A percentile compares a stretch with the other conserved stretches of the same genome.
Evolutionary conservation across 2,329 filamentous ascomycete genomes (phyloP).

Genomic region (Neopestalotiopsis sp.): DNA sequence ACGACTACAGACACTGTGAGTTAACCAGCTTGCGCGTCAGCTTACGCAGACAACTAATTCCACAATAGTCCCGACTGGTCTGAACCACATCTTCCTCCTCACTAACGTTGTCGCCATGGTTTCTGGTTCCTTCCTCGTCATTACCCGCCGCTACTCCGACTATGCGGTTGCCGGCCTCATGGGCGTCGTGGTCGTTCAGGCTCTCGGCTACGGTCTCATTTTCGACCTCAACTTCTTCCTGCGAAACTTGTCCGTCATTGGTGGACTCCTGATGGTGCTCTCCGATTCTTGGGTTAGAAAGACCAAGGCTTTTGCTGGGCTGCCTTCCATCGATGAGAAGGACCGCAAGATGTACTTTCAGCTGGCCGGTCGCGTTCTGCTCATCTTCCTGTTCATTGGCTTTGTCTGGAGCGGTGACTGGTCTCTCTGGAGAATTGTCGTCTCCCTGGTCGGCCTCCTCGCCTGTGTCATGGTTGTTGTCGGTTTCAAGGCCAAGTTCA

Average conservation of each 20-base stretch:
- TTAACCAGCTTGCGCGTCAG: constrained; percentile 25
- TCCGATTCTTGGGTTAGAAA: constrained; percentile 98
- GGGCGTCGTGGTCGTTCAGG: constrained; percentile 89
- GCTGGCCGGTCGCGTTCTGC: constrained; percentile 89
- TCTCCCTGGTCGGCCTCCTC: constrained; percentile 83
- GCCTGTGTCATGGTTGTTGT: constrained; percentile 99
- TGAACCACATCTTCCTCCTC: constrained; percentile 93
- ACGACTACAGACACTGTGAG: constrained; percentile 93
- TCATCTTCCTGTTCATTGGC: constrained; percentile 97
- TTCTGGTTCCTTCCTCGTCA: constrained; percentile 82
- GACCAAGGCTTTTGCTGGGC: constrained; percentile 92
- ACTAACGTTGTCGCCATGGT: constrained; percentile 90
- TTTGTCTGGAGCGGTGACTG: constrained; percentile 96
- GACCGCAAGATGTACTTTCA: constrained; percentile 99
- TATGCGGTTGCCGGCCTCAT: constrained; percentile 91
- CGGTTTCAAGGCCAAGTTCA: constrained; percentile 99
- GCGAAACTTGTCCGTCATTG: constrained; percentile 96
- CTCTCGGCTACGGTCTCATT: constrained; percentile 94
- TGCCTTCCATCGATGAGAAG: constrained; percentile 96
- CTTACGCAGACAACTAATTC: constrained; percentile 28
- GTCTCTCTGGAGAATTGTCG: constrained; percentile 85
- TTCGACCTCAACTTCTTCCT: constrained; percentile 99
- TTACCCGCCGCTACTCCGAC: constrained; percentile 89
- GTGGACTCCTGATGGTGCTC: constrained; percentile 95
- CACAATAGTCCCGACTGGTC: constrained; percentile 76